phyloP scores from a whole-genome alignment of 306 rosid genomes.

The Begonia loranthoides region DNA sequence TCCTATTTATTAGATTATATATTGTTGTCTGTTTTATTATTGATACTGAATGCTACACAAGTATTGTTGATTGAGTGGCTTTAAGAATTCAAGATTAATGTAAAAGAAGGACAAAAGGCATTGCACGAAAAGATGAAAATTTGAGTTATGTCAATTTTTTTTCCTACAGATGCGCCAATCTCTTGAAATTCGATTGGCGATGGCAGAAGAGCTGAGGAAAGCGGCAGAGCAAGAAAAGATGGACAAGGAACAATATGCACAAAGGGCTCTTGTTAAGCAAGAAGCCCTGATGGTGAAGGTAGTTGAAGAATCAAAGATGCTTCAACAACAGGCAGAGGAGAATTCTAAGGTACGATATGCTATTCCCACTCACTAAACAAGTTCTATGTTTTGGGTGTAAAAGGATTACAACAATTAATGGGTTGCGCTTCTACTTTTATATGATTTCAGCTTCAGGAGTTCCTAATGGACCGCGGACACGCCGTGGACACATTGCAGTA shows the following conservation, averaged over 20 bases:
- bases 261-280: conserved; percentile 46
- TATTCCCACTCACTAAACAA: background rate
- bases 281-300: conserved; percentile 70
- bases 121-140: too few relatives aligned
- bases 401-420: background rate
- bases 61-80: too few relatives aligned
- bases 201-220: conserved; percentile 46
- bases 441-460: conserved; percentile 59
- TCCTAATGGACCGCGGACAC: conserved; percentile 67
- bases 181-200: conserved; percentile 50
- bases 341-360: conserved; percentile 49
- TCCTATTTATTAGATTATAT: too few relatives aligned
- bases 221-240: conserved; percentile 48
- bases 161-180: conserved; percentile 46
- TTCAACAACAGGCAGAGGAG: conserved; percentile 60
- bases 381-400: background rate
- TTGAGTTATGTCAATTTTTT: background rate
- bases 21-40: too few relatives aligned
- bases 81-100: too few relatives aligned
- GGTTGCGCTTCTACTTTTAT: background rate
- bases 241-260: conserved; percentile 51
- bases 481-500: conserved; percentile 58
- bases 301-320: conserved; percentile 30
- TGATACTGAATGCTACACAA: too few relatives aligned
- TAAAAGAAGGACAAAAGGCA: too few relatives aligned